A percentile compares a stretch with the other conserved stretches of the same genome.
phyloP scores from a whole-genome alignment of 768 basidiomycete species.

The Pleurotus cornucopiae region DNA sequence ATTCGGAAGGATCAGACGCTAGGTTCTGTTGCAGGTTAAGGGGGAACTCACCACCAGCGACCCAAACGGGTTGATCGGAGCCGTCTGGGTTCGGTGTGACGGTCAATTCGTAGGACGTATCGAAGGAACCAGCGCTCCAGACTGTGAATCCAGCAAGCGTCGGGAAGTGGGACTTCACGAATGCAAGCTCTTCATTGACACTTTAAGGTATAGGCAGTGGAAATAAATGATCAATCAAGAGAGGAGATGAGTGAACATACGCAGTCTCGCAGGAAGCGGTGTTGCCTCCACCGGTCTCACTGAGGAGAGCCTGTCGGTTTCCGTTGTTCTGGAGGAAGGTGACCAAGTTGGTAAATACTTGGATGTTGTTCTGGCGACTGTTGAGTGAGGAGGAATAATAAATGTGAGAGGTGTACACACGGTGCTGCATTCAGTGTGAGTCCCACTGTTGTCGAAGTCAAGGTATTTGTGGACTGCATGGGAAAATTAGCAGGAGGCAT shows the following conservation, averaged over 20 bases:
- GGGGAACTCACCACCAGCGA: slow-evolving; percentile 29
- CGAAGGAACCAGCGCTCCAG: slow-evolving; percentile 52
- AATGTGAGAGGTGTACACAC: slow-evolving; percentile 11
- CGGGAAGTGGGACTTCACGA: slow-evolving; percentile 37
- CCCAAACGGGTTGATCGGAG: slow-evolving; percentile 42
- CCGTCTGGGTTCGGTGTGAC: slow-evolving; percentile 44
- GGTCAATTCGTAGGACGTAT: slow-evolving; percentile 44
- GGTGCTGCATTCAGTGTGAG: slow-evolving; percentile 28
- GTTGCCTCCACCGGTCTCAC: slow-evolving; percentile 55
- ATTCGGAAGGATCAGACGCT: not conserved
- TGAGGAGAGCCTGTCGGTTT: slow-evolving; percentile 28
- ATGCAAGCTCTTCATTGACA: slow-evolving; percentile 37
- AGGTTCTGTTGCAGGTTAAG: not conserved
- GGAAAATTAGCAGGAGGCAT: not conserved
- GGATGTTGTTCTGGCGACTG: slow-evolving; percentile 35
- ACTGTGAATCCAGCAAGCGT: slow-evolving; percentile 47
- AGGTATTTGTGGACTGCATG: slow-evolving; percentile 52
- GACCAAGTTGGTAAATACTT: slow-evolving; percentile 37
- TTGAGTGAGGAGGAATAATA: not conserved
- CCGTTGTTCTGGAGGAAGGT: slow-evolving; percentile 33
- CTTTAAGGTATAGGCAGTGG: slow-evolving; percentile 16
- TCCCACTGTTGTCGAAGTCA: slow-evolving; percentile 47
- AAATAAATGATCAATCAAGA: not conserved
- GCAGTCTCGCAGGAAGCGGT: slow-evolving; percentile 37
- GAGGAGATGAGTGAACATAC: slow-evolving; percentile 20